Percentiles rank a stretch among this genome's conserved stretches.
phyloP scores from a whole-genome alignment of 2,329 filamentous ascomycete genomes.

The Cladosporium sp. region DNA sequence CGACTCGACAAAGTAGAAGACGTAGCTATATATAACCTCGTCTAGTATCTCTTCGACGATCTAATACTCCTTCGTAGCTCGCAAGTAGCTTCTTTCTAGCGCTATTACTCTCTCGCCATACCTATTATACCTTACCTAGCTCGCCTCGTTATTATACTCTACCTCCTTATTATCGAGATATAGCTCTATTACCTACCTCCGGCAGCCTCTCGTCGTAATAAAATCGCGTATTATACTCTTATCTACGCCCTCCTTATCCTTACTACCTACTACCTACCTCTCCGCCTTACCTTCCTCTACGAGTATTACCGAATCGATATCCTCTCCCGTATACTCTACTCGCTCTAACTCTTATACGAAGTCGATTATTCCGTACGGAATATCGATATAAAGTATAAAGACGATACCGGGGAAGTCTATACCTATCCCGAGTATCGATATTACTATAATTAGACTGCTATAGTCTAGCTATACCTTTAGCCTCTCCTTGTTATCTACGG shows the following conservation, averaged over 20 bases:
- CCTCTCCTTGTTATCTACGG: conserved; percentile 11
- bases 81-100: conserved; percentile 5
- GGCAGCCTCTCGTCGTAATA: conserved; percentile 8
- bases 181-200: conserved; percentile 4
- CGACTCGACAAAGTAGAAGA: conserved; percentile 1
- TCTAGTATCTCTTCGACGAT: conserved; percentile 4
- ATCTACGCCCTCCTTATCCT: conserved; percentile 1
- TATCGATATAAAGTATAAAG: conserved; percentile 14
- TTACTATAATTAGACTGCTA: conserved; percentile 21
- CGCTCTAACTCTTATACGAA: conserved; percentile 7
- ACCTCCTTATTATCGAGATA: conserved; percentile 14
- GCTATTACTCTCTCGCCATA: conserved; percentile 11
- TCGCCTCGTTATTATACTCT: not conserved
- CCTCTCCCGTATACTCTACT: conserved; percentile 13
- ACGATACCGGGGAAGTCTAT: conserved; percentile 21
- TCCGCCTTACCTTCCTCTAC: conserved; percentile 10
- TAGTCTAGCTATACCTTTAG: conserved; percentile 14
- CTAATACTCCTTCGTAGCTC: conserved; percentile 4
- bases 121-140: conserved; percentile 9
- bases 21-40: conserved; percentile 2
- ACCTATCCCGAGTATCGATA: conserved; percentile 17
- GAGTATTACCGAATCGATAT: conserved; percentile 1
- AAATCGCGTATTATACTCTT: conserved; percentile 11
- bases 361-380: conserved; percentile 16
- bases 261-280: not conserved